A percentile compares a stretch with the other conserved stretches of the same genome.
Conservation (phyloP, 345 rosid genomes). For the Noccaea caerulescens region DNA sequence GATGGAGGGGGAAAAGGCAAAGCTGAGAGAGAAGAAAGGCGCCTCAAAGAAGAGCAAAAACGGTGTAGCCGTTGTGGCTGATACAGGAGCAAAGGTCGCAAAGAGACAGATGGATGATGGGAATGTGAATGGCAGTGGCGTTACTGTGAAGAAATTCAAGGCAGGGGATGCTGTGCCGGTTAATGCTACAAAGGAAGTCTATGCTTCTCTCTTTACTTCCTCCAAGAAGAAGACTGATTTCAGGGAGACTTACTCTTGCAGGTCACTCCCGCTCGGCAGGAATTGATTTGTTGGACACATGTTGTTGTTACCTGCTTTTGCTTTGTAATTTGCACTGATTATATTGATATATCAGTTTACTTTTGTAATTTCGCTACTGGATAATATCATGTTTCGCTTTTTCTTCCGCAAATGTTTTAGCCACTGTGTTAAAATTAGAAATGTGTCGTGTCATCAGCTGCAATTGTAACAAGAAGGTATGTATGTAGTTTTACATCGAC, state of each 20-base stretch:
- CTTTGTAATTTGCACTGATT: background rate
- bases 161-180: slow-evolving; percentile 67
- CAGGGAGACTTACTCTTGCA: slow-evolving; percentile 81
- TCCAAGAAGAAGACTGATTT: slow-evolving; percentile 71
- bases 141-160: slow-evolving; percentile 62
- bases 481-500: slow-evolving; percentile 34
- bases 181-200: slow-evolving; percentile 82
- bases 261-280: slow-evolving; percentile 87
- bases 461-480: slow-evolving; percentile 11
- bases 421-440: too few relatives aligned
- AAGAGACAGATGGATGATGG: slow-evolving; percentile 53
- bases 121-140: slow-evolving; percentile 53
- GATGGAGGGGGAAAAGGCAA: slow-evolving; percentile 71
- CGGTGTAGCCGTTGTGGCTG: slow-evolving; percentile 38
- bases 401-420: background rate
- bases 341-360: slow-evolving; percentile 14
- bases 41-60: slow-evolving; percentile 55
- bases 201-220: slow-evolving; percentile 89
- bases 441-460: slow-evolving; percentile 1
- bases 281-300: slow-evolving; percentile 49
- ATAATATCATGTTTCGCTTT: slow-evolving; percentile 3
- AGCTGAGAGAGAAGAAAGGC: slow-evolving; percentile 62
- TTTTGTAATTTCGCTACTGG: slow-evolving; percentile 6
- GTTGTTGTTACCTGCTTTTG: slow-evolving; percentile 18
- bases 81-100: slow-evolving; percentile 53